A percentile compares a stretch with the other conserved stretches of the same genome.
Evolutionary conservation across 2,329 filamentous ascomycete species (phyloP).

Genomic region (Alternaria sp.): DNA sequence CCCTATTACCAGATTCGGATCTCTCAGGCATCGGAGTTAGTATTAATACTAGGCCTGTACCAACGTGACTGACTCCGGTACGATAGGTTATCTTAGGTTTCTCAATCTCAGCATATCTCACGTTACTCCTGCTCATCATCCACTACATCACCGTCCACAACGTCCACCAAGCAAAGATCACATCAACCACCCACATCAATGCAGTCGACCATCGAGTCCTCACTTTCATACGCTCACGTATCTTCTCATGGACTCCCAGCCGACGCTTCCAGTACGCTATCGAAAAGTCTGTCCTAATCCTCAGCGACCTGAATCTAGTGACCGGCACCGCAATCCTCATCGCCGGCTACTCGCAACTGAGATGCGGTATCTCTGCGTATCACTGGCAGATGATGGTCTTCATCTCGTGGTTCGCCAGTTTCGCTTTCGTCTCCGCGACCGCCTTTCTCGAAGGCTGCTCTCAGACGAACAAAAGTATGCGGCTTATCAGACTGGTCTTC

Average conservation of each 20-base stretch:
- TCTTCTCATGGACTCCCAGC: slow-evolving; percentile 28
- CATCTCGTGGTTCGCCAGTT: slow-evolving; percentile 31
- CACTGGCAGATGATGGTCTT: slow-evolving; percentile 39
- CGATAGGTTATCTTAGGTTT: slow-evolving; percentile 34
- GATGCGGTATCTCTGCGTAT: slow-evolving; percentile 34
- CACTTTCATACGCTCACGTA: slow-evolving; percentile 13
- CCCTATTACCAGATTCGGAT: slow-evolving; percentile 26
- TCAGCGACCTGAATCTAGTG: slow-evolving; percentile 35
- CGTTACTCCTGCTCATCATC: slow-evolving; percentile 24
- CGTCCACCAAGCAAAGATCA: not conserved
- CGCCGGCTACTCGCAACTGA: slow-evolving; percentile 28
- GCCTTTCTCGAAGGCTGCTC: slow-evolving; percentile 28
- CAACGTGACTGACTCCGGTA: not conserved
- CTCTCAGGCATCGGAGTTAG: slow-evolving; percentile 33
- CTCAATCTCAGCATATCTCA: slow-evolving; percentile 34
- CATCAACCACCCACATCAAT: slow-evolving; percentile 11
- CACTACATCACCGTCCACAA: slow-evolving; percentile 21
- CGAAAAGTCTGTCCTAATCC: slow-evolving; percentile 36
- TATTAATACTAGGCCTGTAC: not conserved
- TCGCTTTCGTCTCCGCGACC: slow-evolving; percentile 29
- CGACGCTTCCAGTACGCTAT: slow-evolving; percentile 32
- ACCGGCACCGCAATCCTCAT: slow-evolving; percentile 33
- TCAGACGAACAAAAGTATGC: slow-evolving; percentile 26
- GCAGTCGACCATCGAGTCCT: slow-evolving; percentile 22
- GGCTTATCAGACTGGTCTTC: slow-evolving; percentile 25